Conservation (phyloP, 2,329 filamentous ascomycete genomes). For the Talaromyces islandicus region DNA sequence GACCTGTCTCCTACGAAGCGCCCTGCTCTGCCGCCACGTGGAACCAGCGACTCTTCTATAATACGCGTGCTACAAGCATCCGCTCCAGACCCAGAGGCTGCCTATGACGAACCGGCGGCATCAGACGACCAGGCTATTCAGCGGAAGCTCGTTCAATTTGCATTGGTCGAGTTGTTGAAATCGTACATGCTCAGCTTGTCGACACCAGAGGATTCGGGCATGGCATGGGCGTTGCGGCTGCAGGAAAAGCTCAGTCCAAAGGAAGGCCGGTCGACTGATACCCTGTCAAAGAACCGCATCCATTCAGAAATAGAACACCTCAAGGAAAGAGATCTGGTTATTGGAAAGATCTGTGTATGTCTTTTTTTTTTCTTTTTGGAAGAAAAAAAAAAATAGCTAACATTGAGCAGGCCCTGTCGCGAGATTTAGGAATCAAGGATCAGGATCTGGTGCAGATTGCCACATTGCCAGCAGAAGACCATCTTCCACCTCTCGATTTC, state of each 20-base stretch:
- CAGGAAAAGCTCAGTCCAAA: slow-evolving; percentile 54
- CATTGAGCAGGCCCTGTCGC: slow-evolving; percentile 41
- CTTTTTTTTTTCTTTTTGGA: not conserved
- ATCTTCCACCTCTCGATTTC: slow-evolving; percentile 42
- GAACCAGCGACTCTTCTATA: slow-evolving; percentile 44
- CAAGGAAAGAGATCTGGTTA: slow-evolving; percentile 48
- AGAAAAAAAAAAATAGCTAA: not conserved
- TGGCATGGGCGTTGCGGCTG: slow-evolving; percentile 44
- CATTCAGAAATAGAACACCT: slow-evolving; percentile 47
- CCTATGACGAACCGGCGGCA: slow-evolving; percentile 32
- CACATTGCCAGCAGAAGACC: slow-evolving; percentile 33
- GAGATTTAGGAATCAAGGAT: slow-evolving; percentile 48
- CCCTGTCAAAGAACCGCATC: slow-evolving; percentile 44
- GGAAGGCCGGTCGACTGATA: not conserved
- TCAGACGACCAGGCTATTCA: slow-evolving; percentile 48
- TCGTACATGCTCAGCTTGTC: slow-evolving; percentile 48
- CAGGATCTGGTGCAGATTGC: slow-evolving; percentile 43
- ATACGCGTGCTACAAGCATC: slow-evolving; percentile 25
- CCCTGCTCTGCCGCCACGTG: slow-evolving; percentile 55
- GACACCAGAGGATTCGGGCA: slow-evolving; percentile 28
- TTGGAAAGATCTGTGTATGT: slow-evolving; percentile 50
- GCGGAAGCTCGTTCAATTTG: slow-evolving; percentile 54
- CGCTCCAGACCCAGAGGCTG: slow-evolving; percentile 54
- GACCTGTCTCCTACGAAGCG: slow-evolving; percentile 52
- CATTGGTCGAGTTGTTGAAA: slow-evolving; percentile 56